These are phyloP conservation scores for Aegilops tauschii DNA, from an alignment of 176 grass and related monocot genomes.

Conservation along the genomic window DNA sequence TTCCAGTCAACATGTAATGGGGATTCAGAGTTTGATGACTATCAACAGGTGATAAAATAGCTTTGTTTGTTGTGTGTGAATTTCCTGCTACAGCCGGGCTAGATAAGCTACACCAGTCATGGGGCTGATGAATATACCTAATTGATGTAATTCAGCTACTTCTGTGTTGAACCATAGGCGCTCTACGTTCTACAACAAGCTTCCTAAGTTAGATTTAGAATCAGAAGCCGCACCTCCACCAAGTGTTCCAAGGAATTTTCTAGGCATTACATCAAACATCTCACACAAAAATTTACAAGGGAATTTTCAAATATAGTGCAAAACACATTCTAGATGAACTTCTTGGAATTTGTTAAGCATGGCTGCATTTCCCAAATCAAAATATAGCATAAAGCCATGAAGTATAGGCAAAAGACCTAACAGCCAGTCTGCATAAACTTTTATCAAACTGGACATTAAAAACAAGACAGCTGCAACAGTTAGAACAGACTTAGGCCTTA, in stretches of 20 bases:
- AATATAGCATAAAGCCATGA: not conserved
- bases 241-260: not conserved
- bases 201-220: not conserved
- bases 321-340: not conserved
- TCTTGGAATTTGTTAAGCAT: not conserved
- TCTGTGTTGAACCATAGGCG: not conserved
- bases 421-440: not conserved
- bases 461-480: not conserved
- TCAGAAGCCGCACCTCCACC: not conserved
- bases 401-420: not conserved
- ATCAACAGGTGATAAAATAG: not conserved
- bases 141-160: not conserved
- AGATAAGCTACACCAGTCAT: not conserved
- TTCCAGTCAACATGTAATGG: not conserved
- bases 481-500: not conserved
- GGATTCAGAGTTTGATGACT: not conserved
- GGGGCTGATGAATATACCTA: not conserved
- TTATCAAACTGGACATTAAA: not conserved
- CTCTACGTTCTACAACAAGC: not conserved
- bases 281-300: not conserved
- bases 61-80: not conserved
- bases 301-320: not conserved
- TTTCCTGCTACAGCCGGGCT: not conserved
- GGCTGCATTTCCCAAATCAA: not conserved
- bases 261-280: not conserved